These are phyloP conservation scores for Chalciporus sp. DNA, from an alignment of 1,284 basidiomycete species.

Conservation along the genomic window DNA sequence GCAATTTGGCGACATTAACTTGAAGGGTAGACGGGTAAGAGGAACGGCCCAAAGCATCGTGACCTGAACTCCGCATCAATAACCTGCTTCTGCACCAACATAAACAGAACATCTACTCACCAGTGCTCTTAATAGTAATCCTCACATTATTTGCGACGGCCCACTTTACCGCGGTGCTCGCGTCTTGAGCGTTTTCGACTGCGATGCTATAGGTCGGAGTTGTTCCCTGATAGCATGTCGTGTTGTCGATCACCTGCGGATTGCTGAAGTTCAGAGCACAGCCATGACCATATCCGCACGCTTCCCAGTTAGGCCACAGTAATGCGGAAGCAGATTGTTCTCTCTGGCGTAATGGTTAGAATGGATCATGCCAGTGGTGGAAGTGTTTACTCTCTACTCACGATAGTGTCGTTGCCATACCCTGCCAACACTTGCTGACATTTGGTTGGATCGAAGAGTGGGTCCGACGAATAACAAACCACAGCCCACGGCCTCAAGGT, in stretches of 20 bases:
- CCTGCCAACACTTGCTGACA: conserved; percentile 8
- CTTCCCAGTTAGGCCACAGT: conserved; percentile 9
- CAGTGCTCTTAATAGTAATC: conserved; percentile 9
- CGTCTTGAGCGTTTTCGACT: conserved; percentile 5
- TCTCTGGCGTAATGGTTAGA: neutral
- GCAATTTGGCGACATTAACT: conserved; percentile 7
- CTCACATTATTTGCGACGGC: conserved; percentile 6
- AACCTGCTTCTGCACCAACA: neutral
- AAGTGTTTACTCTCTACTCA: neutral
- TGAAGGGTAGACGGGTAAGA: conserved; percentile 4
- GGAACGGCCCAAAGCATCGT: conserved; percentile 10
- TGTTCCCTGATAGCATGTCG: conserved; percentile 2
- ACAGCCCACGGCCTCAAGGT: conserved; percentile 9
- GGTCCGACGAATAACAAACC: conserved; percentile 7
- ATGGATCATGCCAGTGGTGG: too few relatives aligned
- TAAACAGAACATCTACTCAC: neutral
- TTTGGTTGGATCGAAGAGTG: conserved; percentile 1
- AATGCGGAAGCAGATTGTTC: conserved; percentile 3
- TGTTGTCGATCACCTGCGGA: conserved; percentile 4
- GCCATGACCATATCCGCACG: conserved; percentile 5
- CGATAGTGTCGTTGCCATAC: conserved; percentile 4
- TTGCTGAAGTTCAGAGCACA: conserved; percentile 10
- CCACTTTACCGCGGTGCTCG: conserved; percentile 7
- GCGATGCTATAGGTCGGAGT: conserved; percentile 5
- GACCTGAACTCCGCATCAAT: neutral